Base-by-base conservation (phyloP, 352 stramenopile species). In the Phytopythium chamaehyphon region DNA sequence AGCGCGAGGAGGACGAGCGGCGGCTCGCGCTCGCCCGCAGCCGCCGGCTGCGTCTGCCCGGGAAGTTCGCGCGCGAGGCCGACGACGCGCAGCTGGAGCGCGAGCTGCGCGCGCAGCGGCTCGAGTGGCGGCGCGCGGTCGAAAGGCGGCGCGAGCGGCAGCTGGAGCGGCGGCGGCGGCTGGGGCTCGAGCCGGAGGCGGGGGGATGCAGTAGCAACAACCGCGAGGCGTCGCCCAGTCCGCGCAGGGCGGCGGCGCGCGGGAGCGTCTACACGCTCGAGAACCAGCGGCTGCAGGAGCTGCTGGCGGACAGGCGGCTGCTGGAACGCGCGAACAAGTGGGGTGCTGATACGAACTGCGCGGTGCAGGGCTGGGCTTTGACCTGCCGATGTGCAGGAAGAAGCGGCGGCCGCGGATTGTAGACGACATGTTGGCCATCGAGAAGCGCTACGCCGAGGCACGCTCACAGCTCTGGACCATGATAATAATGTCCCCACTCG, bases 351-450 rank as follows among this genome's bases (percentile, higher is more conserved):
- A 5, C 23, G 19, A 11, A 31, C 1, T n/a, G 9, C n/a, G n/a
- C n/a, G 3, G 19, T 0, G 26, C 2, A 7, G 11, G 26, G 19
- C 31, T 26, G 7, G 6, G 38, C 35, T 15, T 37, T 14, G 37
- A 21, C 7, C 6, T 51, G 22, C 35, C n/a, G 23, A 31, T 24
- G 14, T 15, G 3, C 33, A 90, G 73, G 48, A 76, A 78, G 47
- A 81, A 74, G 50, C 19, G 49, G 23, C 68, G 62, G 12, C 81
- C 81, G 7, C 73, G 69, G 3, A 76, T 93, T 44, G 71, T 90
- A 6, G 63, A 89, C 24, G 82, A 93, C 49, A 81, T 93, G 76
- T 59, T 93, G 23, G 31, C 71, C 10, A 47, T 90, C 11, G 82
- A 93, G 55, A 64, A 71, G 4, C 66, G 61, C 14, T 87, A 87